A percentile compares a stretch with the other conserved stretches of the same genome.
Conservation (phyloP, 2,329 filamentous ascomycete genomes). For the Fusarium compactum region DNA sequence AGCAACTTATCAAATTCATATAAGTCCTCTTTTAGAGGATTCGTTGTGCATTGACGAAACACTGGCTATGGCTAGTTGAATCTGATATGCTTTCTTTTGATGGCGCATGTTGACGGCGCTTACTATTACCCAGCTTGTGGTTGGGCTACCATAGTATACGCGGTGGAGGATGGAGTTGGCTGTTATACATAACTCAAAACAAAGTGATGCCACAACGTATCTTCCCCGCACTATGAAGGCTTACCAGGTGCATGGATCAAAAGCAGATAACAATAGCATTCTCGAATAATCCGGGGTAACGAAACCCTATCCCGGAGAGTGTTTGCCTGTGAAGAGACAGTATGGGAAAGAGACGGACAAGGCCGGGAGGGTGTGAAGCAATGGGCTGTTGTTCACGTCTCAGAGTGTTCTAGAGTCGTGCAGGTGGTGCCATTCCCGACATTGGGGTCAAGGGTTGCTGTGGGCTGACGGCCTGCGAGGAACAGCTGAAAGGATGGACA, state of each 20-base stretch:
- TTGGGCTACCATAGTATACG: neutral
- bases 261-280: conserved; percentile 9
- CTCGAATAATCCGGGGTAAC: conserved; percentile 42
- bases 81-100: neutral
- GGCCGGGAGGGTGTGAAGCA: conserved; percentile 34
- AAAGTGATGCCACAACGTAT: conserved; percentile 16
- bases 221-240: conserved; percentile 23
- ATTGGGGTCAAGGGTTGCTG: conserved; percentile 1
- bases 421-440: conserved; percentile 41
- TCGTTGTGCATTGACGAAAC: neutral
- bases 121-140: neutral
- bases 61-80: neutral
- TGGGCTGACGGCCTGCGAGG: neutral
- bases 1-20: neutral
- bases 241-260: neutral
- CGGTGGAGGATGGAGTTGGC: neutral
- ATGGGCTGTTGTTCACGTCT: conserved; percentile 39
- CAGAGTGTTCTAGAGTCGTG: conserved; percentile 39
- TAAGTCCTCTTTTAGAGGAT: neutral
- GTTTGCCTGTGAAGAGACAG: neutral
- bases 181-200: neutral
- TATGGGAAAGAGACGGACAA: conserved; percentile 2
- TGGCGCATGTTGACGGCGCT: neutral
- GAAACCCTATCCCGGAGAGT: neutral
- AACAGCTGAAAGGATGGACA: conserved; percentile 9